A percentile compares a stretch with the other conserved stretches of the same genome.
These are phyloP conservation scores for Xylaria sp. DNA, from an alignment of 2,329 filamentous ascomycete species.

Conservation along the genomic window DNA sequence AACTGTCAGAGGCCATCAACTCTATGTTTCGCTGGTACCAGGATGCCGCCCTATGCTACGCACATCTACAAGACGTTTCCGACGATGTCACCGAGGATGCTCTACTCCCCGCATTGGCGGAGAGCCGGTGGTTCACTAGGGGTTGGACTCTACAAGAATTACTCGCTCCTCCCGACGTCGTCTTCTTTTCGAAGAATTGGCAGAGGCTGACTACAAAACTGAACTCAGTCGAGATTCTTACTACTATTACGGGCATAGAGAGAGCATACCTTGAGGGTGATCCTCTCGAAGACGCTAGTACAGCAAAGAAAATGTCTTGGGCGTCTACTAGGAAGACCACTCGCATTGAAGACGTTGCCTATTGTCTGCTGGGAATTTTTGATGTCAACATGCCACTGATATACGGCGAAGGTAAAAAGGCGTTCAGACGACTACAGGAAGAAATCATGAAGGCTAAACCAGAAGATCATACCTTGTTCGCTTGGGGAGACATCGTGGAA, in stretches of 20 bases:
- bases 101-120: slow-evolving; percentile 4
- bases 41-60: slow-evolving; percentile 41
- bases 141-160: slow-evolving; percentile 34
- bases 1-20: slow-evolving; percentile 15
- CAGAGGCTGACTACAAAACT: slow-evolving; percentile 38
- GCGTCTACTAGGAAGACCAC: slow-evolving; percentile 43
- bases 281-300: slow-evolving; percentile 32
- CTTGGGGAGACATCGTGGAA: slow-evolving; percentile 36
- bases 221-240: slow-evolving; percentile 33
- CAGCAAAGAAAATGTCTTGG: slow-evolving; percentile 46
- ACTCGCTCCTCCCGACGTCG: slow-evolving; percentile 40
- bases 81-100: slow-evolving; percentile 25
- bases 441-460: slow-evolving; percentile 41
- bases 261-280: slow-evolving; percentile 33
- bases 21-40: slow-evolving; percentile 43
- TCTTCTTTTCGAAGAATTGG: slow-evolving; percentile 43
- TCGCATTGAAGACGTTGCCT: slow-evolving; percentile 45
- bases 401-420: slow-evolving; percentile 46
- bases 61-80: slow-evolving; percentile 38
- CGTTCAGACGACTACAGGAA: slow-evolving; percentile 45
- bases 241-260: slow-evolving; percentile 41
- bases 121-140: slow-evolving; percentile 30
- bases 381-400: slow-evolving; percentile 47
- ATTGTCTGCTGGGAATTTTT: slow-evolving; percentile 48
- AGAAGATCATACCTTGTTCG: slow-evolving; percentile 44